Percentiles rank a stretch among this genome's conserved stretches.
Evolutionary conservation across 2,329 filamentous ascomycete genomes (phyloP).

Genomic region (Fusarium phyllophilum): DNA sequence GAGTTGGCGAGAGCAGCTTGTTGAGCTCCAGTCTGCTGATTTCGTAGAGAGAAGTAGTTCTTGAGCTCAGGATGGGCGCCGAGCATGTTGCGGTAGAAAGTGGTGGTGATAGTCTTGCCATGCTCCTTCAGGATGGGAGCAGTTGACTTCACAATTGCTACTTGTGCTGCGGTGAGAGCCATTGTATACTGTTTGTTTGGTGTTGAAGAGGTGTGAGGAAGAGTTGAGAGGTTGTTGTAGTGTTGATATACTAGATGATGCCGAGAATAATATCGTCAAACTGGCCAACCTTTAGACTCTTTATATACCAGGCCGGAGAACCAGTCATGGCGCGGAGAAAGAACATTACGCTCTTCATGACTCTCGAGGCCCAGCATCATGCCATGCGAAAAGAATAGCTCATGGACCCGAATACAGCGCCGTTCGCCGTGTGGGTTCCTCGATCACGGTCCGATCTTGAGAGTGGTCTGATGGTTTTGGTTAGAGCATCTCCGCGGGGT

Average conservation of each 20-base stretch:
- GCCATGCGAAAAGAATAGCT: conserved; percentile 24
- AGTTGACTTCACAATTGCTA: conserved; percentile 79
- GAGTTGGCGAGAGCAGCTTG: conserved; percentile 74
- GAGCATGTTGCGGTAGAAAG: conserved; percentile 79
- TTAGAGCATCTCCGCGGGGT: conserved; percentile 41
- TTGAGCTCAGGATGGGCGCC: conserved; percentile 70
- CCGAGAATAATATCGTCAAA: conserved; percentile 5
- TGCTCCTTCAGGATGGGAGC: conserved; percentile 76
- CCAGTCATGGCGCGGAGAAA: conserved; percentile 37
- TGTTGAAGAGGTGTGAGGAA: background rate
- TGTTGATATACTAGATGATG: conserved; percentile 20
- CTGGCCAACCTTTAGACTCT: background rate
- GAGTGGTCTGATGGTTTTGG: conserved; percentile 40
- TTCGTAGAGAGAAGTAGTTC: conserved; percentile 76
- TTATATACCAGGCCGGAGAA: conserved; percentile 39
- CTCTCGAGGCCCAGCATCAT: conserved; percentile 11
- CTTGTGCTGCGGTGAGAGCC: conserved; percentile 71
- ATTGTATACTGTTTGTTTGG: conserved; percentile 41
- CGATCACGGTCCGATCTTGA: conserved; percentile 30
- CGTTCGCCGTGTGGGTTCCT: conserved; percentile 25
- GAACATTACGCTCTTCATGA: conserved; percentile 29
- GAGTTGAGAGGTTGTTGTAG: background rate
- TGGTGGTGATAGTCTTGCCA: conserved; percentile 74
- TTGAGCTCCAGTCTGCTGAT: conserved; percentile 75
- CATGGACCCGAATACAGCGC: conserved; percentile 6